Evolutionary conservation across 352 stramenopile genomes (phyloP), one percentile per base, ranked within the genome.

Genomic region (Phytophthora fragariae): DNA sequence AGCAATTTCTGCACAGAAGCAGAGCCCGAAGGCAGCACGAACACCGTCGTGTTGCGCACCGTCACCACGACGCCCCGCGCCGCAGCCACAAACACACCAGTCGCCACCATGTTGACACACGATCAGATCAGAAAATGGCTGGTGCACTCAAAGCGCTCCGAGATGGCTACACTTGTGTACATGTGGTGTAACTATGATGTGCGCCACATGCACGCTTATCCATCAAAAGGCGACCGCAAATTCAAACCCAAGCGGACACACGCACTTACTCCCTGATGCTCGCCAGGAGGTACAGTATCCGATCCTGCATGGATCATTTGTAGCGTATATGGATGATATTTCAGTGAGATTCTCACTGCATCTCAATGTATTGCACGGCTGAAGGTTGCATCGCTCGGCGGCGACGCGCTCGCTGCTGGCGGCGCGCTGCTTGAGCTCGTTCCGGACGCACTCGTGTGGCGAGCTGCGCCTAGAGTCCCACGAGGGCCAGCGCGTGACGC

Each of bases 361-460:
- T 15, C 35, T 46, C 11, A 47, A 11, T 50, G 17, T 41, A 9
- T 6, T 39, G 14, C 17, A 15, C 14, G 21, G 14, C 10, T 35
- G 8, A 61, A 83, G 77, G 39, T 55, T 85, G 61, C 64, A 72
- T 47, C 47, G 60, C 17, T 27, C 35, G 7, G 46, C 39, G 17
- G 61, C 55, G 8, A 67, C 17, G 17, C 44, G 58, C 46, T 53
- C 62, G 11, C 12, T 65, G 47, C 62, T 69, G 31, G 52, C 75
- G 1, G 62, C 57, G 54, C 71, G 77, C 14, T 55, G 60, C 65
- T 71, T 73, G 15, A 89, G 79, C 56, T 77, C 81, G 7, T 92
- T 89, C 66, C 89, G 87, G 12, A 84, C 87, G 47, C 89, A 94
- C 70, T 94, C 84, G 33, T 96, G 89, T 47, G 88, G 88, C 9